A percentile compares a stretch with the other conserved stretches of the same genome.
Evolutionary conservation across 257 asterid species (phyloP).

Genomic region (Oldenlandia corymbosa): DNA sequence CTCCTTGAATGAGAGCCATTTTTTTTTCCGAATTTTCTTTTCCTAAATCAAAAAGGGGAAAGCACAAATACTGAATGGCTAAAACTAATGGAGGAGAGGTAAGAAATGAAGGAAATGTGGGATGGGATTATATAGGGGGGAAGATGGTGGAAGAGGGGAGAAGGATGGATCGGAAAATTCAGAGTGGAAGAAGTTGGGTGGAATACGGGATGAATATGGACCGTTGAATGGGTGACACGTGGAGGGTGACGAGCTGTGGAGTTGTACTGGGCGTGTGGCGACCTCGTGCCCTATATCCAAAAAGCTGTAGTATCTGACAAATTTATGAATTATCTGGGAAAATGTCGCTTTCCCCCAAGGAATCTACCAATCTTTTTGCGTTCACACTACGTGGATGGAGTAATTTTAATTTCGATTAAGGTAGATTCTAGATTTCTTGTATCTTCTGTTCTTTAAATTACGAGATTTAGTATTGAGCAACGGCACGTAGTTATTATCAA

Average conservation of each 20-base stretch:
- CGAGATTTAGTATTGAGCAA: too few species aligned
- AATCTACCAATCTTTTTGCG: constrained; percentile 2
- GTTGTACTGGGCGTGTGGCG: constrained; percentile 51
- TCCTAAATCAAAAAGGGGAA: not conserved
- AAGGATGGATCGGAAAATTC: not conserved
- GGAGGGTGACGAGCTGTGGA: constrained; percentile 7
- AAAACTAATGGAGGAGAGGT: not conserved
- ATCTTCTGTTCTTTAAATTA: too few species aligned
- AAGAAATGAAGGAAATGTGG: not conserved
- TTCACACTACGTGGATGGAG: constrained; percentile 32
- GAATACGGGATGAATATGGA: constrained; percentile 2
- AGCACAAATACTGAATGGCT: too few species aligned
- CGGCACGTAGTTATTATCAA: too few species aligned
- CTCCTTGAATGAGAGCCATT: constrained; percentile 29
- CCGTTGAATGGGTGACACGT: constrained; percentile 32
- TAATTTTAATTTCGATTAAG: too few species aligned
- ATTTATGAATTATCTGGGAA: constrained; percentile 23
- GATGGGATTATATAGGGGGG: constrained; percentile 6
- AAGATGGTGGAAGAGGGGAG: not conserved
- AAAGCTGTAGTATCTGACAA: constrained; percentile 15
- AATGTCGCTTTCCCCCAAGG: constrained; percentile 13
- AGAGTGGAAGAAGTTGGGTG: constrained; percentile 3
- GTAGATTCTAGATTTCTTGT: too few species aligned
- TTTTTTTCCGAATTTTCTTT: too few species aligned
- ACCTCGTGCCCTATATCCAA: constrained; percentile 43